Conservation (phyloP, 2,329 filamentous ascomycete genomes). For the Colletotrichum coccodes region DNA sequence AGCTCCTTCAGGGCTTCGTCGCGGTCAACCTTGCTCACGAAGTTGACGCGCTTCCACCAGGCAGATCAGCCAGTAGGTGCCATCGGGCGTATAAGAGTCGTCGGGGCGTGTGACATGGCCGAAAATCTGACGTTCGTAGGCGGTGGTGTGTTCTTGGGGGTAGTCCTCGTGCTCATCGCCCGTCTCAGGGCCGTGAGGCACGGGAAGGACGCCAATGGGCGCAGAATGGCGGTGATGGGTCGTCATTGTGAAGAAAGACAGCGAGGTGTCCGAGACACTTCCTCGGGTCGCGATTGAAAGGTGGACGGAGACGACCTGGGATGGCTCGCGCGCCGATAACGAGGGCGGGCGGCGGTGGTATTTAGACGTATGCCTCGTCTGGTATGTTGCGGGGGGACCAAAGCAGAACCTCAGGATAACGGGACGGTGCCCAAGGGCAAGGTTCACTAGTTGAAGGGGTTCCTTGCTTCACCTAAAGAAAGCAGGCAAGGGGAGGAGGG, state of each 20-base stretch:
- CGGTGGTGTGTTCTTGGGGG: constrained; percentile 53
- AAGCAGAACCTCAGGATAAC: constrained; percentile 19
- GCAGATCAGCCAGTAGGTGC: constrained; percentile 93
- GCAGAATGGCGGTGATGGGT: constrained; percentile 52
- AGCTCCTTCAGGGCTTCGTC: constrained; percentile 77
- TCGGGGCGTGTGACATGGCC: constrained; percentile 85
- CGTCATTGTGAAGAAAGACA: constrained; percentile 12
- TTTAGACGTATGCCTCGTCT: not conserved
- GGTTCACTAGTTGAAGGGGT: constrained; percentile 12
- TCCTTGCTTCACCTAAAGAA: constrained; percentile 22
- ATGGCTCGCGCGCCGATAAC: not conserved
- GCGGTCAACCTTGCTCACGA: constrained; percentile 79
- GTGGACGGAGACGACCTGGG: not conserved
- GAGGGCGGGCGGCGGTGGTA: not conserved
- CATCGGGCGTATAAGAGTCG: constrained; percentile 85
- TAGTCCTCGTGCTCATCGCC: constrained; percentile 61
- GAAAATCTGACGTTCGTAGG: constrained; percentile 72
- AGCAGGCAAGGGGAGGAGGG: constrained; percentile 5
- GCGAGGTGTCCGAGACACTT: not conserved
- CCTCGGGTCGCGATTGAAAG: not conserved
- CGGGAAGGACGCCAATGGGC: constrained; percentile 62
- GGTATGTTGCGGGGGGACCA: constrained; percentile 15
- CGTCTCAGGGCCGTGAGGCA: constrained; percentile 63
- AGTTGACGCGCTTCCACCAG: constrained; percentile 74
- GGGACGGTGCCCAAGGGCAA: constrained; percentile 18